These are phyloP conservation scores for Rhizophora apiculata DNA, from an alignment of 345 rosid species.

Conservation along the genomic window DNA sequence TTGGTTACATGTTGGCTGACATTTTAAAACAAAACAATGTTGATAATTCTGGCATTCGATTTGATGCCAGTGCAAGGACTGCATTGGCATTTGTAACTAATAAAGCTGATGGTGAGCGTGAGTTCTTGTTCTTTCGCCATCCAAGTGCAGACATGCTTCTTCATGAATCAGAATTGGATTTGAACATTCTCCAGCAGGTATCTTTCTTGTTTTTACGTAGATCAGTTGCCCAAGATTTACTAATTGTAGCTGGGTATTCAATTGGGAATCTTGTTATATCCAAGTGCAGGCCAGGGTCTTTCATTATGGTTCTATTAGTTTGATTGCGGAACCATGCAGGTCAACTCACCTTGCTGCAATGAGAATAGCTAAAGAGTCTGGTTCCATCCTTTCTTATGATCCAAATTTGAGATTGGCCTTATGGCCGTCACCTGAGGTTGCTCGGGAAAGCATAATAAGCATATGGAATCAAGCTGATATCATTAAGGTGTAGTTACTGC, in stretches of 20 bases:
- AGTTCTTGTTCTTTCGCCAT: slow-evolving; percentile 90
- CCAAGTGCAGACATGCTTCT: slow-evolving; percentile 99
- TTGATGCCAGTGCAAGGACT: slow-evolving; percentile 74
- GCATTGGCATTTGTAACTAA: slow-evolving; percentile 92
- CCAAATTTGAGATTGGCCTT: slow-evolving; percentile 86
- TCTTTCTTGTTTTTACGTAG: slow-evolving; percentile 7
- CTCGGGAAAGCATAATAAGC: slow-evolving; percentile 74
- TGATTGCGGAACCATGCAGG: slow-evolving; percentile 91
- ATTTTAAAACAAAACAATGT: slow-evolving; percentile 76
- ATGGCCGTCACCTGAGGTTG: slow-evolving; percentile 92
- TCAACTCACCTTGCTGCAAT: slow-evolving; percentile 94
- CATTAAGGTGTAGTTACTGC: slow-evolving; percentile 55
- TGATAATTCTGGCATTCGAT: slow-evolving; percentile 72
- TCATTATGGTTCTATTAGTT: slow-evolving; percentile 95
- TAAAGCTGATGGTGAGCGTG: slow-evolving; percentile 93
- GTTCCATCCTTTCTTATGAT: slow-evolving; percentile 86
- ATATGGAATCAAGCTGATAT: slow-evolving; percentile 91
- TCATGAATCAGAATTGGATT: slow-evolving; percentile 72
- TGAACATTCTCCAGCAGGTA: slow-evolving; percentile 69
- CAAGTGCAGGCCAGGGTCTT: slow-evolving; percentile 73
- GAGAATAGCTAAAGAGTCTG: slow-evolving; percentile 67
- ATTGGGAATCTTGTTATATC: slow-evolving; percentile 5
- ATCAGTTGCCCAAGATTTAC: not conserved
- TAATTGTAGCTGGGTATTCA: slow-evolving; percentile 8
- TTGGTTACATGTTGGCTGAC: slow-evolving; percentile 86